Evolutionary conservation across 345 rosid genomes (phyloP).

Genomic region (Citrus unshiu): DNA sequence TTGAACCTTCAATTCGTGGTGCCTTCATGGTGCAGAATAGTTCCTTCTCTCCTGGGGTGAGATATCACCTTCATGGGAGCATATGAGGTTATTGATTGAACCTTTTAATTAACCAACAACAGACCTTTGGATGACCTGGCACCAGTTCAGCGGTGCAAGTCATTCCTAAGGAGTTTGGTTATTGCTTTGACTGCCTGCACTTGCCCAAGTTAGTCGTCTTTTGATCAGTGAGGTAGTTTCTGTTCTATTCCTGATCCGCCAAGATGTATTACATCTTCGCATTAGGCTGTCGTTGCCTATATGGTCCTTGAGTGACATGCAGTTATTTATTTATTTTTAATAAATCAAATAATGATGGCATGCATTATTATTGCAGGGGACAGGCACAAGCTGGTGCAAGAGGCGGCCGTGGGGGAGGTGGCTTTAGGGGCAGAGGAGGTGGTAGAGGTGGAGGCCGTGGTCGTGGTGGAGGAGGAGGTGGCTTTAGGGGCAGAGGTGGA

Average conservation of each 20-base stretch:
- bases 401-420: slow-evolving; percentile 47
- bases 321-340: not conserved
- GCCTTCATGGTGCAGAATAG: not conserved
- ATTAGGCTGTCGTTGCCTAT: not conserved
- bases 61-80: not conserved
- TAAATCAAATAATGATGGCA: not conserved
- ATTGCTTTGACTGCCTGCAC: not conserved
- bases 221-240: not conserved
- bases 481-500: slow-evolving; percentile 65
- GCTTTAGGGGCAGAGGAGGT: slow-evolving; percentile 34
- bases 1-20: not conserved
- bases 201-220: not conserved
- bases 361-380: slow-evolving; percentile 38
- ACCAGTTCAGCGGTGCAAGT: not conserved
- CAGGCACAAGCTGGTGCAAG: slow-evolving; percentile 27
- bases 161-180: not conserved
- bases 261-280: not conserved
- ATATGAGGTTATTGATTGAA: not conserved
- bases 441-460: slow-evolving; percentile 45
- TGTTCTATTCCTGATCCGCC: not conserved
- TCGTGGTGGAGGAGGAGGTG: slow-evolving; percentile 61
- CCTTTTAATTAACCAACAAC: not conserved
- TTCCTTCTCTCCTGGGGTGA: not conserved
- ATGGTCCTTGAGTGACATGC: not conserved
- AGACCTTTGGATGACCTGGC: not conserved